phyloP scores from a whole-genome alignment of 371 early-diverging fungal genomes.

The Mortierella sp. region DNA sequence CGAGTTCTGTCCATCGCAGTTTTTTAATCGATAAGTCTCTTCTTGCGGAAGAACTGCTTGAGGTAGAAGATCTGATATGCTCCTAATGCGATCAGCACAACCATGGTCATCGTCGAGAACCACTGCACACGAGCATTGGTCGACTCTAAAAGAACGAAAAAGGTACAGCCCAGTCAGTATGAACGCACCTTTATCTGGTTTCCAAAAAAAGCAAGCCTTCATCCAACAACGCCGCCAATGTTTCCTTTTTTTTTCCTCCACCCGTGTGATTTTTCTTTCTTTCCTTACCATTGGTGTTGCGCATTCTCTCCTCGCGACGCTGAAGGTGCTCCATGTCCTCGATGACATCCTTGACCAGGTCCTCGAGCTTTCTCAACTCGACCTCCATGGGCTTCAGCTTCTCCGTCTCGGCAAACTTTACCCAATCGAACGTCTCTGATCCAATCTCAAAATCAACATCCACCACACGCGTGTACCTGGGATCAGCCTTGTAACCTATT shows the following conservation, averaged over 20 bases:
- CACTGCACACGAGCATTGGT: slow-evolving; percentile 88
- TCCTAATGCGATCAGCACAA: slow-evolving; percentile 76
- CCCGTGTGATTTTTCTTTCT: background rate
- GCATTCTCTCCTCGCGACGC: slow-evolving; percentile 81
- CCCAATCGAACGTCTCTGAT: slow-evolving; percentile 85
- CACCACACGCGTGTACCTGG: slow-evolving; percentile 71
- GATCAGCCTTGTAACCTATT: slow-evolving; percentile 70
- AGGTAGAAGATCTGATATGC: slow-evolving; percentile 89
- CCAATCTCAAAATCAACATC: slow-evolving; percentile 87
- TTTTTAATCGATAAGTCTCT: slow-evolving; percentile 85
- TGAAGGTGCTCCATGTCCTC: slow-evolving; percentile 87
- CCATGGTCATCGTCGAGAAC: slow-evolving; percentile 80
- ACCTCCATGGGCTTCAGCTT: slow-evolving; percentile 91
- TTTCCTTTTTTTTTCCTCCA: background rate
- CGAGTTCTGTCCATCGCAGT: too few relatives aligned
- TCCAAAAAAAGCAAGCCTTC: background rate
- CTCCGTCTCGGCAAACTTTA: slow-evolving; percentile 75
- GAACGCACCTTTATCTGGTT: too few relatives aligned
- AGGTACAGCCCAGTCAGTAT: too few relatives aligned
- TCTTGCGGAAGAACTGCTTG: slow-evolving; percentile 87
- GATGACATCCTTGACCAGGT: slow-evolving; percentile 79
- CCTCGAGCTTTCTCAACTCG: slow-evolving; percentile 86
- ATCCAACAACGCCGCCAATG: background rate
- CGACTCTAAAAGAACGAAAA: slow-evolving; percentile 67
- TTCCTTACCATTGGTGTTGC: slow-evolving; percentile 88